Evolutionary conservation across 2,329 filamentous ascomycete species (phyloP), one percentile per base, ranked within the genome.

Genomic region (Massarina eburnea): DNA sequence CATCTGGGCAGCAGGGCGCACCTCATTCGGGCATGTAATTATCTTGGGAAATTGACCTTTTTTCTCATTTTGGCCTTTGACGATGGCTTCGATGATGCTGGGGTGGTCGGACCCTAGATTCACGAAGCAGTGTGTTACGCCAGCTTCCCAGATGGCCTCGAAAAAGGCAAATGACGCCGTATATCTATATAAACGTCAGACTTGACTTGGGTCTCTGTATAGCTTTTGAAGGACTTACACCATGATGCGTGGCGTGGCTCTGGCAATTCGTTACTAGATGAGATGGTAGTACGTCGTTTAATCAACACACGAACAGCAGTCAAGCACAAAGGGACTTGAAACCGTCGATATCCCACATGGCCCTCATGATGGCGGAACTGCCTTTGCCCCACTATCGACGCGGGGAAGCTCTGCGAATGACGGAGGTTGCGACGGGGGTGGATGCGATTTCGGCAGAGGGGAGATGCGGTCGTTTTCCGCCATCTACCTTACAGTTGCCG

Each of bases 151-250:
- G 39, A 91, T 73, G 24, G 86, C 85, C 74, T 92, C 88, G 54
- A 92, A 91, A 70, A 92, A 91, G 67, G 88, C 88, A 60, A 85
- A 88, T 0, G 87, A 89, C 10, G 88, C 82, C 8, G 88, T 91
- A 66, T 91, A 87, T 51, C 70, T 73, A 35, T 2, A 14, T 10
- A 8, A 4, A 19, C 9, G 27, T 52, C 22, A 49, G 46, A 7
- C n/a, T 9, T 21, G 4, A 4, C 26, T 35, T 12, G 17, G 6
- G 14, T 27, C n/a, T 24, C 12, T 19, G 5, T 10, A 8, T n/a
- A 5, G 14, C 6, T 4, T 2, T 0, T 18, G 33, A n/a, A 12
- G 1, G 20, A 45, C 58, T 32, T 43, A 64, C 61, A 64, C 55
- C 55, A 62, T 62, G 40, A 14, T 59, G 43, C 18, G 12, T 26